Percentiles rank a stretch among this genome's conserved stretches.
Evolutionary conservation across 129 eudicot species (phyloP).

Genomic region (Centella asiatica): DNA sequence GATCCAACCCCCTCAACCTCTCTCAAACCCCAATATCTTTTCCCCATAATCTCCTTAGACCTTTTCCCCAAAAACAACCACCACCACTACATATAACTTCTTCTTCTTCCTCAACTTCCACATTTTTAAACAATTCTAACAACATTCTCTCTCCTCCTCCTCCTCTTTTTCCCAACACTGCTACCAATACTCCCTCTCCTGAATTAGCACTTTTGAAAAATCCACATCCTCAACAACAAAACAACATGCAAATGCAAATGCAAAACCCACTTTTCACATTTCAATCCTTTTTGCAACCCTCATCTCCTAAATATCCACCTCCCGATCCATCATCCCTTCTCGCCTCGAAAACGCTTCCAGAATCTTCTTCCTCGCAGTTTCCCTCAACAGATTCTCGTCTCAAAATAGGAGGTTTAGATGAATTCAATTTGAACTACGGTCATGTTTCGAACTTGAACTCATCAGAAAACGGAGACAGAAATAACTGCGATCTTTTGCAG

Average conservation of each 20-base stretch:
- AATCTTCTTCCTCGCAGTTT: neutral
- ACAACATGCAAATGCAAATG: neutral
- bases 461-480: neutral
- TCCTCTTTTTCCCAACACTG: neutral
- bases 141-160: neutral
- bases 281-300: constrained; percentile 21
- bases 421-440: constrained; percentile 10
- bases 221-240: too few species aligned
- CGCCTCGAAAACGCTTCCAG: neutral
- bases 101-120: constrained; percentile 10
- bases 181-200: neutral
- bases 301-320: constrained; percentile 16
- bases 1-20: constrained; percentile 31
- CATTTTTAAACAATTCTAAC: constrained; percentile 10
- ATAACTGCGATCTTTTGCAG: neutral
- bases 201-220: constrained; percentile 5
- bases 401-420: constrained; percentile 10
- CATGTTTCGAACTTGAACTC: constrained; percentile 13
- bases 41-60: constrained; percentile 31
- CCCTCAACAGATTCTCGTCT: constrained; percentile 7
- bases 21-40: constrained; percentile 11
- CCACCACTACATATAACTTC: constrained; percentile 16
- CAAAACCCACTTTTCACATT: constrained; percentile 18
- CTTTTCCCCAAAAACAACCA: constrained; percentile 45
- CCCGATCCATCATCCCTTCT: constrained; percentile 13